phyloP scores from a whole-genome alignment of 495 filamentous ascomycete species.

The Trichoderma erinaceum region DNA sequence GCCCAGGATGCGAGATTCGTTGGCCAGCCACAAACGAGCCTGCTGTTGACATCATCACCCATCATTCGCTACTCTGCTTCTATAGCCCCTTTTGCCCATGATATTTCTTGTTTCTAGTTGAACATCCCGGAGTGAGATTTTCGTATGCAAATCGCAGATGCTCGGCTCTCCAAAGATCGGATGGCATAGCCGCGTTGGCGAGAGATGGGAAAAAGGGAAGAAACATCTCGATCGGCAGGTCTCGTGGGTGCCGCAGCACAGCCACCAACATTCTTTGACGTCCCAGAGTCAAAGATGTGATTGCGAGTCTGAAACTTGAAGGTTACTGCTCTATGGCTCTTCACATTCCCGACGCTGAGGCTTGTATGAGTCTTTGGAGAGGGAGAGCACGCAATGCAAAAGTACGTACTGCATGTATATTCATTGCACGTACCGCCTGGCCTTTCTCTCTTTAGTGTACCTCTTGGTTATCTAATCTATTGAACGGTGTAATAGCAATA shows the following conservation, averaged over 20 bases:
- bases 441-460: too few species aligned
- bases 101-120: neutral
- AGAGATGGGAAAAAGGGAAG: neutral
- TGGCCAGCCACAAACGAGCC: neutral
- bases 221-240: neutral
- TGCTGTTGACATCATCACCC: neutral
- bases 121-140: neutral
- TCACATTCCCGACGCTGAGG: too few species aligned
- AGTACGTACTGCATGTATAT: too few species aligned
- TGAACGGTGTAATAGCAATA: too few species aligned
- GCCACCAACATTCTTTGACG: neutral
- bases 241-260: neutral
- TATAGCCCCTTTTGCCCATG: neutral
- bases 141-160: neutral
- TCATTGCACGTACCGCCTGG: too few species aligned
- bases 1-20: neutral
- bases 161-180: neutral
- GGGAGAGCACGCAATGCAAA: too few species aligned
- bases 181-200: constrained; percentile 4
- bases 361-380: too few species aligned
- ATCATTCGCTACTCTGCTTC: neutral
- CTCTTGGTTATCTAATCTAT: too few species aligned
- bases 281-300: too few species aligned
- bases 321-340: too few species aligned
- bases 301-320: too few species aligned